Percentiles rank a stretch among this genome's conserved stretches.
These are phyloP conservation scores for Plasmodium inui DNA, from an alignment of 169 alveolate species.

Conservation along the genomic window DNA sequence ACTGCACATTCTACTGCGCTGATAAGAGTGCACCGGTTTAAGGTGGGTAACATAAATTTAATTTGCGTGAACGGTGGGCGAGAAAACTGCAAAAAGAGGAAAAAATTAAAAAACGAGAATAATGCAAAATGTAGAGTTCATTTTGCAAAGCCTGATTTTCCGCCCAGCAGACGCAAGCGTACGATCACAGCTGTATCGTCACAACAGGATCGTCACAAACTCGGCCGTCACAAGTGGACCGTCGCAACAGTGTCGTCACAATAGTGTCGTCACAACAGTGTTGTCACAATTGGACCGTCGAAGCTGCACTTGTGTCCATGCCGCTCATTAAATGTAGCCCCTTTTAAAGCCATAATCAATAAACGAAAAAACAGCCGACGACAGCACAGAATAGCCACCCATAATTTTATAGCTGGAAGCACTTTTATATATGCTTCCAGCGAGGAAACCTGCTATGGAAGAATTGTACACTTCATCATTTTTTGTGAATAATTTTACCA, in stretches of 20 bases:
- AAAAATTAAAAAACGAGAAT: background rate
- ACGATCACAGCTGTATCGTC: background rate
- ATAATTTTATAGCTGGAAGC: conserved; percentile 78
- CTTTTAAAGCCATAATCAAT: conserved; percentile 84
- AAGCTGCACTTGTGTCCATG: background rate
- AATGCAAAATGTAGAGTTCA: background rate
- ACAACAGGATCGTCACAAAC: background rate
- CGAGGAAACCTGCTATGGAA: conserved; percentile 84
- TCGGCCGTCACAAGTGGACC: background rate
- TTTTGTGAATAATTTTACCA: conserved; percentile 77
- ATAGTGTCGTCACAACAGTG: too few relatives aligned
- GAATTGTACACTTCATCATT: conserved; percentile 83
- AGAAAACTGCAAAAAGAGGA: background rate
- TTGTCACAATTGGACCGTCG: too few relatives aligned
- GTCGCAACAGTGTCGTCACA: too few relatives aligned
- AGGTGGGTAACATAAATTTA: background rate
- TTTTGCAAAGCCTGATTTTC: background rate
- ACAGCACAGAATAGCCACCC: conserved; percentile 79
- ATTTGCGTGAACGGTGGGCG: background rate
- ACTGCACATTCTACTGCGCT: background rate
- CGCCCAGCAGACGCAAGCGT: background rate
- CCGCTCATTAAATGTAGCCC: conserved; percentile 48
- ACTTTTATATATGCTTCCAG: conserved; percentile 90
- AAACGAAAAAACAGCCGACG: conserved; percentile 82
- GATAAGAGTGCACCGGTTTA: background rate